Base-by-base conservation (phyloP, 495 filamentous ascomycete genomes). In the Bacidia gigantensis region DNA sequence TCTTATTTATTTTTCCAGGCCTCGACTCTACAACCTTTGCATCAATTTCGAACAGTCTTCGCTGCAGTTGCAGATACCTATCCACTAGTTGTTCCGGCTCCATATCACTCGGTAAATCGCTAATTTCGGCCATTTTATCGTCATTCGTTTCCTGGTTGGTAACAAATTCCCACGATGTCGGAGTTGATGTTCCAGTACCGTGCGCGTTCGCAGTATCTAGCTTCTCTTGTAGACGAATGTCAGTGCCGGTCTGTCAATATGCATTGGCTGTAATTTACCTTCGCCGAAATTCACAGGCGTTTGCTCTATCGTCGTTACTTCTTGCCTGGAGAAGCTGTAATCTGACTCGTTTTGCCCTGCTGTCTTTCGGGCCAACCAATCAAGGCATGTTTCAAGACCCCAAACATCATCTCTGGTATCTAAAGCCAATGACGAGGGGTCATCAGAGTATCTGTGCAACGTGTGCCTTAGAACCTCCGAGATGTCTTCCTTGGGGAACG, bases 361-460 rank as follows among this genome's bases (percentile, higher is more conserved):
- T 59, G 79, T 83, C 57, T 87, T 75, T 55, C 84, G 69, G 20
- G 86, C 85, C 18, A 96, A 70, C 86, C 86, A 95, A 58, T 94
- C 85, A 25, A 96, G 57, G n/a, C 78, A 76, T 62, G 92, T 87
- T 52, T 92, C 83, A 44, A 96, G 67, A 18, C 89, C 89, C 83
- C 87, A 93, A 11, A 86, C 73, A 3, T 70, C 65, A 39, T 92
- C 86, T 54, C 80, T 84, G 56, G 57, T 68, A 7, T 69, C 69
- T 26, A 64, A 56, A 20, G 62, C 64, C 18, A 62, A 53, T 11
- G 79, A 69, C 55, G 72, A 73, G 5, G 72, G 72, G 18, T 72
- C 69, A 58, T 79, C 77, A 35, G 69, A 69, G 3, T 29, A 42
- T 2, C 38, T 35, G 26, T 74, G 67, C 42, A 88, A 64, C 11